Conservation (phyloP, 2,329 filamentous ascomycete genomes). For the Ophiostoma populinum region DNA sequence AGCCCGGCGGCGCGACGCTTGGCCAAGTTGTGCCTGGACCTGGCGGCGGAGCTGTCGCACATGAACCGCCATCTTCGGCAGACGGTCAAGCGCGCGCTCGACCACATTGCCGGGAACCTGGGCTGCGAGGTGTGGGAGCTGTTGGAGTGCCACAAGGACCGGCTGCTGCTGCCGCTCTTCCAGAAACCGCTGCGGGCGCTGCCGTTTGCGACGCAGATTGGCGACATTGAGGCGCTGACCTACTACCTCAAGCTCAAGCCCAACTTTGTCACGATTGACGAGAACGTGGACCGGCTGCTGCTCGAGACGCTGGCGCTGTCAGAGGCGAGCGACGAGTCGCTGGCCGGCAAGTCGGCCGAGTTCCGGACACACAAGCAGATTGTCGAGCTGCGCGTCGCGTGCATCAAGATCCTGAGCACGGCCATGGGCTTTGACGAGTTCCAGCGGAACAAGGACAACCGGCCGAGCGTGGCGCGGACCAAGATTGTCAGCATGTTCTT, state of each 20-base stretch:
- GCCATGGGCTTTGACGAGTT: slow-evolving; percentile 92
- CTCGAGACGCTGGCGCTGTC: slow-evolving; percentile 88
- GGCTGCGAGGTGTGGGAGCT: slow-evolving; percentile 72
- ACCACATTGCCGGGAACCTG: slow-evolving; percentile 63
- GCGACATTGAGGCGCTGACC: slow-evolving; percentile 93
- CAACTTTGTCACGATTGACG: slow-evolving; percentile 82
- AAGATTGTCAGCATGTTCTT: slow-evolving; percentile 93
- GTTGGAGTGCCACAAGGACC: slow-evolving; percentile 76
- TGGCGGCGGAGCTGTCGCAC: slow-evolving; percentile 79
- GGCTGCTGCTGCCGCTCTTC: slow-evolving; percentile 80
- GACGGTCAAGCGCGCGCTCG: slow-evolving; percentile 65
- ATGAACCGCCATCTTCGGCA: slow-evolving; percentile 92
- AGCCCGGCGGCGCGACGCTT: slow-evolving; percentile 27
- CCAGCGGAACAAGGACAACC: slow-evolving; percentile 53
- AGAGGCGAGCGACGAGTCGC: slow-evolving; percentile 82
- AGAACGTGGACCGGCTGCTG: slow-evolving; percentile 73
- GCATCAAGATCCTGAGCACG: slow-evolving; percentile 80
- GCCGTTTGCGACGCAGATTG: slow-evolving; percentile 89
- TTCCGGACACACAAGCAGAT: slow-evolving; percentile 94
- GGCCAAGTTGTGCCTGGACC: slow-evolving; percentile 57
- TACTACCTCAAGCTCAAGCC: slow-evolving; percentile 83
- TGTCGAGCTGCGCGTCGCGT: slow-evolving; percentile 77
- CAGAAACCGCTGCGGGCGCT: slow-evolving; percentile 85
- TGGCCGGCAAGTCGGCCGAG: slow-evolving; percentile 84
- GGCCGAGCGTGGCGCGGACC: slow-evolving; percentile 29